These are phyloP conservation scores for Starmerella sp. DNA, from an alignment of 805 yeast species.

Conservation along the genomic window DNA sequence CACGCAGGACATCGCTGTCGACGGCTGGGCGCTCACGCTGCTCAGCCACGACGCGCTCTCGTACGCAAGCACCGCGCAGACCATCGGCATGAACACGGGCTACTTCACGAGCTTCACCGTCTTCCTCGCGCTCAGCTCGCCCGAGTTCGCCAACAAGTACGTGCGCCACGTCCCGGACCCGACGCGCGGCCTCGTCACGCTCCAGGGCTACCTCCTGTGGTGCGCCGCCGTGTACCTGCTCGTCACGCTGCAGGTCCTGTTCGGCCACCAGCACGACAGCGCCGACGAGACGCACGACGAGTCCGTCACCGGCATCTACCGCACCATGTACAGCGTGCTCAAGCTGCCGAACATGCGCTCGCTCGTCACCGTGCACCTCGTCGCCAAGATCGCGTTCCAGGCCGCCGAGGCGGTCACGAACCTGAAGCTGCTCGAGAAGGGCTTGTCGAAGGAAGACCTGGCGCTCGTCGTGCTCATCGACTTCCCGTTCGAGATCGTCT, in stretches of 20 bases:
- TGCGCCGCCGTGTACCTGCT: constrained; percentile 65
- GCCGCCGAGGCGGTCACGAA: constrained; percentile 95
- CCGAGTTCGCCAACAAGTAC: constrained; percentile 84
- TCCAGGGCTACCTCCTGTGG: constrained; percentile 63
- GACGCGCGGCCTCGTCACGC: constrained; percentile 54
- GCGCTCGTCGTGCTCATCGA: constrained; percentile 88
- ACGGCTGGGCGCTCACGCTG: constrained; percentile 95
- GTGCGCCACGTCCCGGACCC: constrained; percentile 45
- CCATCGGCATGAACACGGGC: constrained; percentile 88
- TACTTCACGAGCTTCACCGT: constrained; percentile 86
- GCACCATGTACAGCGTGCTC: constrained; percentile 33
- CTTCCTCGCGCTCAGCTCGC: constrained; percentile 79
- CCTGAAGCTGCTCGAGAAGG: constrained; percentile 78
- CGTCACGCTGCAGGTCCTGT: constrained; percentile 50
- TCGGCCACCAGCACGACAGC: constrained; percentile 59
- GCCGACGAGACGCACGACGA: constrained; percentile 27
- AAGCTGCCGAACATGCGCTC: constrained; percentile 53
- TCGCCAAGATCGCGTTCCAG: constrained; percentile 86
- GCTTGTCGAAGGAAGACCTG: constrained; percentile 83
- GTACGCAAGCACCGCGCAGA: constrained; percentile 95
- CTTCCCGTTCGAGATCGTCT: constrained; percentile 89
- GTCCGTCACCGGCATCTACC: constrained; percentile 23
- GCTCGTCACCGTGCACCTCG: constrained; percentile 59
- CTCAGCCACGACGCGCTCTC: constrained; percentile 66
- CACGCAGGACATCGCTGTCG: constrained; percentile 97